These are phyloP conservation scores for Plasmopara muralis DNA, from an alignment of 352 stramenopile genomes.

Conservation along the genomic window DNA sequence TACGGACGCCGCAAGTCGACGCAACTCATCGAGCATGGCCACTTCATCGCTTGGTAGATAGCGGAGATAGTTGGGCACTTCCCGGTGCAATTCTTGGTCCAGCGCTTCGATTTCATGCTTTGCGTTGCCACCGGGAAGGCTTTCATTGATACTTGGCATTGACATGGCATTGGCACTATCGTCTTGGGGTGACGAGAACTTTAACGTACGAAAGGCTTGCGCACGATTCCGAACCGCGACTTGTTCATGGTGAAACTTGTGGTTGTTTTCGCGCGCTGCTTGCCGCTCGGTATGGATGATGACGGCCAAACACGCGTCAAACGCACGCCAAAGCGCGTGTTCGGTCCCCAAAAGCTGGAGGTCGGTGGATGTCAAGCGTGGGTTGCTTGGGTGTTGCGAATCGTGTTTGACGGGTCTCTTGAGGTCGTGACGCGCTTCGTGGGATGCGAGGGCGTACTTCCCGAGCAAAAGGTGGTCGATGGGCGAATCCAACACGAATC, in stretches of 20 bases:
- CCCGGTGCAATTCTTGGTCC: slow-evolving; percentile 45
- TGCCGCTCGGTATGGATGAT: slow-evolving; percentile 56
- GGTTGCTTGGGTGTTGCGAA: slow-evolving; percentile 24
- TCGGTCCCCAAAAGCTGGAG: slow-evolving; percentile 46
- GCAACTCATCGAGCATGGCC: slow-evolving; percentile 50
- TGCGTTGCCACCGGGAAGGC: slow-evolving; percentile 44
- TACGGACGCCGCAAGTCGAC: slow-evolving; percentile 43
- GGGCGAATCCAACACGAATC: slow-evolving; percentile 53
- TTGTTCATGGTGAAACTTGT: slow-evolving; percentile 51
- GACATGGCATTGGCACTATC: slow-evolving; percentile 26
- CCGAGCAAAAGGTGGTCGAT: slow-evolving; percentile 66
- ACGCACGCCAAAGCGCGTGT: slow-evolving; percentile 66
- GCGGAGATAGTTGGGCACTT: slow-evolving; percentile 67
- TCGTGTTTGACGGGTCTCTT: slow-evolving; percentile 27
- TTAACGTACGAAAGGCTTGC: slow-evolving; percentile 51
- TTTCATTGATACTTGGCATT: slow-evolving; percentile 45
- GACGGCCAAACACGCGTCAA: slow-evolving; percentile 60
- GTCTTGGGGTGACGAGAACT: slow-evolving; percentile 22
- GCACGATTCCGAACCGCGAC: slow-evolving; percentile 41
- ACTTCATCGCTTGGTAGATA: slow-evolving; percentile 64
- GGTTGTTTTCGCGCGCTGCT: slow-evolving; percentile 49
- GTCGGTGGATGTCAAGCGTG: slow-evolving; percentile 34
- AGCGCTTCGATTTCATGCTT: slow-evolving; percentile 53
- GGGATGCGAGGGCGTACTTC: slow-evolving; percentile 34
- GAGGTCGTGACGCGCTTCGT: slow-evolving; percentile 23